These are phyloP conservation scores for Protostelium mycophagum DNA, from an alignment of 78 protist genomes.

Conservation along the genomic window DNA sequence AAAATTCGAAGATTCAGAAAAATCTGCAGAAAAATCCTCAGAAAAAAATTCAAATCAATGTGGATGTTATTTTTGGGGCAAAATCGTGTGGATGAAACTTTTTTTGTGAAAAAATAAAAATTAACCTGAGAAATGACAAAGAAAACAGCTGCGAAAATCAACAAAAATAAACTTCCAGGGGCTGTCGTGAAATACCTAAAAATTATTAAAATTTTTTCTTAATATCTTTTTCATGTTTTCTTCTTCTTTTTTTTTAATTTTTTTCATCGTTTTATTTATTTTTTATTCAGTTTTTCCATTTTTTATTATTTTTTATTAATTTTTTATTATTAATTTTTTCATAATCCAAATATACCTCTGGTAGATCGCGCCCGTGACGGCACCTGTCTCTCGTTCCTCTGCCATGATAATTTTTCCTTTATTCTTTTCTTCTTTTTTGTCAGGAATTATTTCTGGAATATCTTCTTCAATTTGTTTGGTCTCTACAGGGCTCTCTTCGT, in stretches of 20 bases:
- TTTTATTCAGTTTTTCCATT: no score
- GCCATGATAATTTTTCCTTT: constrained; percentile 3
- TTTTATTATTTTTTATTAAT: no score
- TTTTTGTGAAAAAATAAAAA: not conserved
- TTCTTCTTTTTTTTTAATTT: no score
- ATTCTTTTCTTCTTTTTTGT: not conserved
- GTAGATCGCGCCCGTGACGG: constrained; percentile 6
- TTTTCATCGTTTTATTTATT: no score
- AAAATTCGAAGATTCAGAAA: no score
- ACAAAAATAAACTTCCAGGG: not conserved
- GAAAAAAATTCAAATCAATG: no score
- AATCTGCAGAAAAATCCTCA: no score
- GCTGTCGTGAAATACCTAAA: not conserved
- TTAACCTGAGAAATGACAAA: not conserved
- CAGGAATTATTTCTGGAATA: not conserved
- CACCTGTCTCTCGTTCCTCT: constrained; percentile 60
- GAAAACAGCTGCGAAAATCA: not conserved
- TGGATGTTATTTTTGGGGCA: no score
- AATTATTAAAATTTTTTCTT: no score
- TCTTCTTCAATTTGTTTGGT: not conserved
- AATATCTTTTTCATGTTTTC: no score
- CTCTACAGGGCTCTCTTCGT: not conserved
- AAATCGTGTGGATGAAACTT: no score
- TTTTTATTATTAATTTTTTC: no score
- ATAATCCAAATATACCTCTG: not conserved